These are phyloP conservation scores for Cytospora mali DNA, from an alignment of 2,329 filamentous ascomycete species.

Conservation along the genomic window DNA sequence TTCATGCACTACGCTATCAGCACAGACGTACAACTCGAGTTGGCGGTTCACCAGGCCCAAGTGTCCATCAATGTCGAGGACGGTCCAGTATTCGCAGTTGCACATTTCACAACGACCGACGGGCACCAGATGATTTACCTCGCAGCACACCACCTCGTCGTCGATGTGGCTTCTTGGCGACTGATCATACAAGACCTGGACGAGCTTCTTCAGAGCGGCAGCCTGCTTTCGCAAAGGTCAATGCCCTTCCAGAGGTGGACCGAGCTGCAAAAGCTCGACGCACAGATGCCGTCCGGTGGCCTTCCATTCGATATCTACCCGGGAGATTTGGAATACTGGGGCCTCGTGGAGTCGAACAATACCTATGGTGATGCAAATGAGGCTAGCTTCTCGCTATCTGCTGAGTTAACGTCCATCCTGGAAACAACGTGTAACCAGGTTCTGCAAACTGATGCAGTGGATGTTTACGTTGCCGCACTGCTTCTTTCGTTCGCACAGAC, in stretches of 20 bases:
- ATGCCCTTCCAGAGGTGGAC: slow-evolving; percentile 55
- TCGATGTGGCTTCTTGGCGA: slow-evolving; percentile 55
- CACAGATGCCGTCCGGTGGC: slow-evolving; percentile 24
- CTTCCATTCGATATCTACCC: slow-evolving; percentile 45
- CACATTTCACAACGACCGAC: slow-evolving; percentile 50
- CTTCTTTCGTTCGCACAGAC: slow-evolving; percentile 58
- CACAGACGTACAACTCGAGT: slow-evolving; percentile 45
- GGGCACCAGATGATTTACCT: slow-evolving; percentile 52
- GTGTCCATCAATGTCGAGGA: slow-evolving; percentile 50
- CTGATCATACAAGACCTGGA: slow-evolving; percentile 54
- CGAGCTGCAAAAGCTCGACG: slow-evolving; percentile 43
- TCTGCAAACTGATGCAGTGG: slow-evolving; percentile 54
- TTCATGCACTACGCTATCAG: slow-evolving; percentile 47
- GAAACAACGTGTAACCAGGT: slow-evolving; percentile 47
- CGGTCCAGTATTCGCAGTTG: slow-evolving; percentile 54
- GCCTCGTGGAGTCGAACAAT: slow-evolving; percentile 45
- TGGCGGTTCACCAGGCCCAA: slow-evolving; percentile 46
- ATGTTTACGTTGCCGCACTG: slow-evolving; percentile 57
- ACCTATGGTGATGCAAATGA: slow-evolving; percentile 48
- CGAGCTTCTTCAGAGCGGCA: slow-evolving; percentile 49
- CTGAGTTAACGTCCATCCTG: slow-evolving; percentile 47
- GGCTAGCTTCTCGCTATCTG: slow-evolving; percentile 46
- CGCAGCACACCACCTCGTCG: slow-evolving; percentile 54
- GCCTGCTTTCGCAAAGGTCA: slow-evolving; percentile 46
- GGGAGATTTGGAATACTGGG: slow-evolving; percentile 52